Conservation (phyloP, 1,284 basidiomycete genomes). For the Tilletia walkeri region DNA sequence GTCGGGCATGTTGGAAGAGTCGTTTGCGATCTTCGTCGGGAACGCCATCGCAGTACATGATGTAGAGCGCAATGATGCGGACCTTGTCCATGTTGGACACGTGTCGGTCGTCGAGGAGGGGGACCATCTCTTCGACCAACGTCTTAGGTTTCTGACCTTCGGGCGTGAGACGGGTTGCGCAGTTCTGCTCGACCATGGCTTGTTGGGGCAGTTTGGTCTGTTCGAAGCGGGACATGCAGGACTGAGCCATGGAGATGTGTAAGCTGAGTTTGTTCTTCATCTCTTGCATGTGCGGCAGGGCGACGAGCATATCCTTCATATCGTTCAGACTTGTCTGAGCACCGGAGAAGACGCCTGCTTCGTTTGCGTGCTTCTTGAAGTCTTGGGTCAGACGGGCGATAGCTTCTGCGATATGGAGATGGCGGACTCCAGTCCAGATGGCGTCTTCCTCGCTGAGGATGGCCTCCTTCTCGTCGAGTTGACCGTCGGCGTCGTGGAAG, state of each 20-base stretch:
- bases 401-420: slow-evolving; percentile 97
- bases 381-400: slow-evolving; percentile 93
- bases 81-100: slow-evolving; percentile 76
- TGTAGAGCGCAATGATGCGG: slow-evolving; percentile 92
- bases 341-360: slow-evolving; percentile 78
- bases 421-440: slow-evolving; percentile 87
- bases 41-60: slow-evolving; percentile 91
- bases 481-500: slow-evolving; percentile 60
- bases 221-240: slow-evolving; percentile 92
- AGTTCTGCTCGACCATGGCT: slow-evolving; percentile 82
- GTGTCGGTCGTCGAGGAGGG: slow-evolving; percentile 79
- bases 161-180: slow-evolving; percentile 49
- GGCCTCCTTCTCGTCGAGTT: slow-evolving; percentile 81
- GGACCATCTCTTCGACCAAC: slow-evolving; percentile 97
- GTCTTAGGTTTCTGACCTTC: slow-evolving; percentile 49
- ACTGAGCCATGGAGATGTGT: slow-evolving; percentile 94
- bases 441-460: slow-evolving; percentile 78
- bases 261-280: slow-evolving; percentile 94
- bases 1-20: slow-evolving; percentile 91
- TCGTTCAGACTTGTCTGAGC: slow-evolving; percentile 80
- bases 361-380: slow-evolving; percentile 88
- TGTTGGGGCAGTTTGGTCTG: slow-evolving; percentile 78
- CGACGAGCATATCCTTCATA: slow-evolving; percentile 99
- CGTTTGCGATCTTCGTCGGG: slow-evolving; percentile 93
- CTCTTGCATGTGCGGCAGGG: slow-evolving; percentile 89